phyloP scores from a whole-genome alignment of 176 grass and related monocot genomes.

The Aegilops sharonensis region DNA sequence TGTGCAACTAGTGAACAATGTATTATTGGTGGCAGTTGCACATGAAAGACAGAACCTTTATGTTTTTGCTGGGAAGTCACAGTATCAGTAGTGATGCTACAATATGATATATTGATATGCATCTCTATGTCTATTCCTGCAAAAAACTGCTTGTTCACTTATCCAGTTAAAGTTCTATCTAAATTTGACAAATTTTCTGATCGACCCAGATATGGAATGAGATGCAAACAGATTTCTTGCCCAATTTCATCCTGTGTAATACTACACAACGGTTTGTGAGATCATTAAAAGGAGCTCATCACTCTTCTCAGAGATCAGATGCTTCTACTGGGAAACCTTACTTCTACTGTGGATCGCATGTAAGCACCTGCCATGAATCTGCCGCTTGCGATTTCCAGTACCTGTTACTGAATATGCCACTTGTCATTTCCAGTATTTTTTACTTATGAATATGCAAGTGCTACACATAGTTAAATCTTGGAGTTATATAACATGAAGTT shows the following conservation, averaged over 20 bases:
- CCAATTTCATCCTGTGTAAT: conserved; percentile 96
- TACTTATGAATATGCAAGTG: neutral
- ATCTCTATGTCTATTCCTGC: conserved; percentile 31
- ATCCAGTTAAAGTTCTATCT: conserved; percentile 11
- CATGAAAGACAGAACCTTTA: conserved; percentile 5
- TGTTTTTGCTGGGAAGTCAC: conserved; percentile 2
- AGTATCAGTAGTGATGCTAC: conserved; percentile 5
- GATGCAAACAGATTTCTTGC: conserved; percentile 98
- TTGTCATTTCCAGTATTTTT: conserved; percentile 3
- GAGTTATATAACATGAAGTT: conserved; percentile 11
- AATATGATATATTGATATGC: neutral
- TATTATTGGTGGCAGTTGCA: conserved; percentile 12
- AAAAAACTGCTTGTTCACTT: neutral
- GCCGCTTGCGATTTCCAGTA: neutral
- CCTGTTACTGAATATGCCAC: neutral
- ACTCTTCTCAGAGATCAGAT: conserved; percentile 63
- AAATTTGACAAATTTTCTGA: conserved; percentile 26
- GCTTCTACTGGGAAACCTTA: conserved; percentile 67
- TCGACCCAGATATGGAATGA: conserved; percentile 83
- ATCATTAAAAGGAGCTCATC: conserved; percentile 63
- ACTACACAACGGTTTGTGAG: conserved; percentile 95
- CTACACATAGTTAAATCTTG: neutral
- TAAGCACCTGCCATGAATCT: conserved; percentile 39
- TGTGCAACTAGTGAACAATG: conserved; percentile 15
- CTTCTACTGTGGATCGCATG: conserved; percentile 89